phyloP scores from a whole-genome alignment of 805 yeast species.

The Schizosaccharomyces octosporus region DNA sequence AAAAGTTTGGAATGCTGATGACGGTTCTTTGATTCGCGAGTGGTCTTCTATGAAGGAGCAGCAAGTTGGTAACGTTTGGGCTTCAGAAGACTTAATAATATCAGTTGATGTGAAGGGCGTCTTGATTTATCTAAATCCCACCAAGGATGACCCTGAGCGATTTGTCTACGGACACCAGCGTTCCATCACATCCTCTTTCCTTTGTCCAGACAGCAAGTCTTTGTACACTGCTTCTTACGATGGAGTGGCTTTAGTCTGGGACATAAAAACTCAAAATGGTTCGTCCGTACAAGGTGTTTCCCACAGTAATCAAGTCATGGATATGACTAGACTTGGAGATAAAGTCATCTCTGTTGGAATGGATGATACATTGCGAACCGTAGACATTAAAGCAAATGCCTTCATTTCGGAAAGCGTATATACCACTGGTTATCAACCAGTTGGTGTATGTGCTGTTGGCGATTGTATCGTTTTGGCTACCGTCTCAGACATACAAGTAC shows the following conservation, averaged over 20 bases:
- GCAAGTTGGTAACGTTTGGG: slow-evolving; percentile 53
- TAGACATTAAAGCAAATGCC: background rate
- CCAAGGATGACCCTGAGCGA: slow-evolving; percentile 14
- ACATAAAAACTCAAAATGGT: slow-evolving; percentile 16
- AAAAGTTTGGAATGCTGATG: slow-evolving; percentile 27
- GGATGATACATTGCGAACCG: slow-evolving; percentile 49
- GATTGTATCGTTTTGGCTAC: background rate
- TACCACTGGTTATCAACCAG: background rate
- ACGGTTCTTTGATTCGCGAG: slow-evolving; percentile 4
- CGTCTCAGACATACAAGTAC: slow-evolving; percentile 1
- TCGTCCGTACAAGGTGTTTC: slow-evolving; percentile 16
- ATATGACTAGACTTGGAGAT: slow-evolving; percentile 18
- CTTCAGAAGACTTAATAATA: slow-evolving; percentile 25
- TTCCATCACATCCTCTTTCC: slow-evolving; percentile 37
- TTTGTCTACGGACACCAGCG: slow-evolving; percentile 58
- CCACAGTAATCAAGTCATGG: slow-evolving; percentile 47
- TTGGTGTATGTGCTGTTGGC: background rate
- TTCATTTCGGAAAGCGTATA: background rate
- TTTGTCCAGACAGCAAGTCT: slow-evolving; percentile 4
- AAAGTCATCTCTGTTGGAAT: slow-evolving; percentile 43
- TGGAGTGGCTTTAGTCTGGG: slow-evolving; percentile 49
- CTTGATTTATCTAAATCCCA: slow-evolving; percentile 23
- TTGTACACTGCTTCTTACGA: slow-evolving; percentile 50
- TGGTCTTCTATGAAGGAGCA: slow-evolving; percentile 27
- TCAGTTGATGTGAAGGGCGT: slow-evolving; percentile 53